Base-by-base conservation (phyloP, 768 basidiomycete genomes). In the Pisolithus microcarpus region DNA sequence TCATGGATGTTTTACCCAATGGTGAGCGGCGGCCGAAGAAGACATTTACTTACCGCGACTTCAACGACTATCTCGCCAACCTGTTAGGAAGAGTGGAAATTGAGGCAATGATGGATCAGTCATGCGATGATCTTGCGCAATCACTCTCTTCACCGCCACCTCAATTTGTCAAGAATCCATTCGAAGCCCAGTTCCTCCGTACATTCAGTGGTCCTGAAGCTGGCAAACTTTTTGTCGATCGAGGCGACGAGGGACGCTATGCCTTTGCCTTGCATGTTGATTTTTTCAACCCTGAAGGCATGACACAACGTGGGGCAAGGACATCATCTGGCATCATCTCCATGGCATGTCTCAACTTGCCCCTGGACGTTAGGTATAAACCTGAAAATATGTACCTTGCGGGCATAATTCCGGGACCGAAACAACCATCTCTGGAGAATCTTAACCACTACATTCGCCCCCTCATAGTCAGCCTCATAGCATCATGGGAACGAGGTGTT, bases 171-270 rank as follows among this genome's bases (percentile, higher is more conserved):
- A 48, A 46, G 16, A 48, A 39, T 16, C 43, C 24, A 11, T 42
- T 42, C 10, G 21, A 42, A 23, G 40, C 40, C 10, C 0, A 63
- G 71, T 10, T 50, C 21, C 39, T 50, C 38, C 0, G 48, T 58
- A 50, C 59, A 58, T 46, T 48, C 10, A 13, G 40, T 24, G 21
- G 40, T 11, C 40, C 40, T 11, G 23, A 42, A 11, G 0, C 40
- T 42, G 40, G 40, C 9, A 19, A 42, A 24, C 19, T 42, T 13
- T 42, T 42, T 23, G 21, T 63, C n/a, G 40, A 42, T 15, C 8
- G 40, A 21, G 40, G 40, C 10, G 10, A 42, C 13, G 5, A 34
- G 11, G 34, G 34, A 13, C 4, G 5, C 5, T 34, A 13, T 15
- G 34, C 34, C 13, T 34, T 34, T 15, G 34, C 13, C 4, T 5